Percentiles rank a stretch among this genome's conserved stretches.
Conservation (phyloP, 108 stramenopile species). For the Nitzschia palea region DNA sequence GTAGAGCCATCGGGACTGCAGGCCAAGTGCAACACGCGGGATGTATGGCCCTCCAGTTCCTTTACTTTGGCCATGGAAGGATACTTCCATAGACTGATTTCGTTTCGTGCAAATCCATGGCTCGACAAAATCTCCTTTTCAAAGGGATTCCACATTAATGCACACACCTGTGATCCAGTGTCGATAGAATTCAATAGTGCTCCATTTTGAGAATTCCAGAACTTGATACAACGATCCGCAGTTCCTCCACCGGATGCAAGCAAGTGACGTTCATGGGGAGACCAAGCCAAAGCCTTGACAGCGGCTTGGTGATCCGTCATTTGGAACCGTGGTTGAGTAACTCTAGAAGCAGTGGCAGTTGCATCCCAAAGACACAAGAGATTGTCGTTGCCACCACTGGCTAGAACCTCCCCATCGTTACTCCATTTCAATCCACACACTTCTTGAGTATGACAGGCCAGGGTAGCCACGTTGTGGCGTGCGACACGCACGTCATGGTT, state of each 20-base stretch:
- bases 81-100: slow-evolving; percentile 97
- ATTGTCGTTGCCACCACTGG: slow-evolving; percentile 98
- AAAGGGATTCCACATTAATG: slow-evolving; percentile 92
- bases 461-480: slow-evolving; percentile 80
- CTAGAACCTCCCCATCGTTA: slow-evolving; percentile 92
- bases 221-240: slow-evolving; percentile 98
- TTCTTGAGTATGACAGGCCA: slow-evolving; percentile 85
- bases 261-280: slow-evolving; percentile 93
- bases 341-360: slow-evolving; percentile 41
- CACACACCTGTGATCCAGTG: slow-evolving; percentile 97
- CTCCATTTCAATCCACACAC: slow-evolving; percentile 98
- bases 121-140: slow-evolving; percentile 96
- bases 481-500: slow-evolving; percentile 98
- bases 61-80: slow-evolving; percentile 97
- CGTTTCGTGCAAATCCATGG: slow-evolving; percentile 97
- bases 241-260: slow-evolving; percentile 98
- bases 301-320: slow-evolving; percentile 95
- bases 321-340: slow-evolving; percentile 68
- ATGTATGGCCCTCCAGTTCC: slow-evolving; percentile 96
- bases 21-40: slow-evolving; percentile 95
- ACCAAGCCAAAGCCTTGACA: slow-evolving; percentile 99
- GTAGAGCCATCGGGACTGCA: slow-evolving; percentile 92
- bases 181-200: slow-evolving; percentile 94
- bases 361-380: slow-evolving; percentile 97
- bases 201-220: slow-evolving; percentile 98